Evolutionary conservation across 768 basidiomycete genomes (phyloP).

Genomic region (Serpula lacrymans): DNA sequence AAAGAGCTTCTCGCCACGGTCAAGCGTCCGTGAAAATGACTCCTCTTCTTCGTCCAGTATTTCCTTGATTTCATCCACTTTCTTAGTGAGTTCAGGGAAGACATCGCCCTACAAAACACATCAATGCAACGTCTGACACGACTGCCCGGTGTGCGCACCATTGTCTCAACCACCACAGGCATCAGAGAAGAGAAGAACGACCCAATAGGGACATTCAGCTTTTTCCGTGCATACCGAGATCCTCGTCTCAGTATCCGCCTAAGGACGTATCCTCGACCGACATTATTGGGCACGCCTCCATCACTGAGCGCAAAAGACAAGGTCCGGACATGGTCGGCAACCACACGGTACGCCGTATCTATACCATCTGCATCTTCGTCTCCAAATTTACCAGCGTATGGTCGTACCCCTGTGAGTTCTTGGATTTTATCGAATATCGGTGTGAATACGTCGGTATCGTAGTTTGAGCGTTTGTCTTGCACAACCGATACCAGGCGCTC

Average conservation of each 20-base stretch:
- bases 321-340: conserved; percentile 95
- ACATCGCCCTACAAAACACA: conserved; percentile 56
- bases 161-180: conserved; percentile 84
- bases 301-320: conserved; percentile 95
- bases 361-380: conserved; percentile 93
- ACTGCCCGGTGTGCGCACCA: conserved; percentile 49
- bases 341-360: conserved; percentile 95
- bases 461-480: conserved; percentile 91
- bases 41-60: conserved; percentile 97
- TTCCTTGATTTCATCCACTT: conserved; percentile 81
- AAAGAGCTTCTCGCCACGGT: conserved; percentile 94
- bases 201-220: conserved; percentile 88
- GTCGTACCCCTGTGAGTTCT: conserved; percentile 82
- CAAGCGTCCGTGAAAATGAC: conserved; percentile 95
- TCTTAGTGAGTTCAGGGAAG: conserved; percentile 92
- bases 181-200: conserved; percentile 92
- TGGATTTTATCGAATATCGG: conserved; percentile 88
- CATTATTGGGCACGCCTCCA: conserved; percentile 94
- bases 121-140: conserved; percentile 9
- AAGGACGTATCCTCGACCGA: conserved; percentile 96
- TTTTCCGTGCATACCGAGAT: conserved; percentile 93
- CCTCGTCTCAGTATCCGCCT: conserved; percentile 90
- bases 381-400: conserved; percentile 90
- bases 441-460: conserved; percentile 94
- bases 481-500: conserved; percentile 94